phyloP scores from a whole-genome alignment of 139 green algal species.

The Spirogloea muscicola region DNA sequence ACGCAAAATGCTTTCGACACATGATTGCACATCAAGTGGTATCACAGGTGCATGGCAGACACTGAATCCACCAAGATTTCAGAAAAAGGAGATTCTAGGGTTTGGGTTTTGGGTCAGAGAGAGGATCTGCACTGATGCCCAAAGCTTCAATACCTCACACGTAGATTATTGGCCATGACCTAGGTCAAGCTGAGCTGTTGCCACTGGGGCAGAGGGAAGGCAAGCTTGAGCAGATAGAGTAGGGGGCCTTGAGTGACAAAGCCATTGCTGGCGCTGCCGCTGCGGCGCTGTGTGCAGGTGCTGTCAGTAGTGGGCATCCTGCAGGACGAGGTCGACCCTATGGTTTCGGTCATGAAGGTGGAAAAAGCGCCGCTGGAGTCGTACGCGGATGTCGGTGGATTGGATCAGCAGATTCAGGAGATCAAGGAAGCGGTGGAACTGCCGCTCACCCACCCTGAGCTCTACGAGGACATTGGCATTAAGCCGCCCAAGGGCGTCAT shows the following conservation, averaged over 20 bases:
- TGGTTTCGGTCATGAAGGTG: conserved; percentile 99
- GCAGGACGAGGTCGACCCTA: conserved; percentile 95
- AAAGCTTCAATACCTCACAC: no score
- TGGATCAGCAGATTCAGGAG: conserved; percentile 99
- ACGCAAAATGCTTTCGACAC: no score
- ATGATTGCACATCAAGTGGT: no score
- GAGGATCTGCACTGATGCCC: no score
- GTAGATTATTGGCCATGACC: not conserved
- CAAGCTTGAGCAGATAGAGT: no score
- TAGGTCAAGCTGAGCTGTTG: not conserved
- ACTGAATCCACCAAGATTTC: no score
- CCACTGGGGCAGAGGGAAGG: no score
- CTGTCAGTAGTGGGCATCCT: conserved; percentile 95
- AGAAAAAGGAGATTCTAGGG: not conserved
- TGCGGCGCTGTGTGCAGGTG: conserved; percentile 39
- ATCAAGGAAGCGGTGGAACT: conserved; percentile 99
- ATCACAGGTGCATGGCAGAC: no score
- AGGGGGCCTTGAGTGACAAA: no score
- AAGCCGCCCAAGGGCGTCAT: conserved; percentile 94
- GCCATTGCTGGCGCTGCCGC: not conserved
- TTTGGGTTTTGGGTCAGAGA: no score
- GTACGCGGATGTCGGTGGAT: conserved; percentile 95
- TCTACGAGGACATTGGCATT: conserved; percentile 96
- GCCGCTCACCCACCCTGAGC: conserved; percentile 88
- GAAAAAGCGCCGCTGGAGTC: conserved; percentile 95